phyloP scores from a whole-genome alignment of 78 protist species.

The Dictyostelium firmibasis region DNA sequence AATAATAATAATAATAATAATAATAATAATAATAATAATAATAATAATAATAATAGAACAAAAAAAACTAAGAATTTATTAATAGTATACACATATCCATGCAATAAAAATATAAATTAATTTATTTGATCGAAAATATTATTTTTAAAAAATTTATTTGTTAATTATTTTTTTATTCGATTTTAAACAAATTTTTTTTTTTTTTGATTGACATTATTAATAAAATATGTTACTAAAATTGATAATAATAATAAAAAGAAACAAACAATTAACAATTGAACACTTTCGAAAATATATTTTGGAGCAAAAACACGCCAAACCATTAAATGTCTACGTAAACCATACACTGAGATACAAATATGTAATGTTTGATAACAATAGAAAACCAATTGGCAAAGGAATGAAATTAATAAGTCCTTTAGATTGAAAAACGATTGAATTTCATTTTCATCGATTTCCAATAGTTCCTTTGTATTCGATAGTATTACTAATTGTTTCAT shows the following conservation, averaged over 20 bases:
- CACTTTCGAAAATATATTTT: slow-evolving; percentile 74
- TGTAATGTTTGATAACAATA: slow-evolving; percentile 26
- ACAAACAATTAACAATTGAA: slow-evolving; percentile 24
- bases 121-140: too few species aligned
- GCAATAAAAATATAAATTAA: too few species aligned
- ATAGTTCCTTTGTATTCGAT: neutral
- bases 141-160: too few species aligned
- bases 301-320: slow-evolving; percentile 93
- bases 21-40: too few species aligned
- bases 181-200: neutral
- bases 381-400: neutral
- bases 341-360: slow-evolving; percentile 34
- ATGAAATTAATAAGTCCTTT: slow-evolving; percentile 43
- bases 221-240: neutral
- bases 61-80: too few species aligned
- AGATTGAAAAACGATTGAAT: neutral
- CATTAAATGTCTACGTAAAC: slow-evolving; percentile 87
- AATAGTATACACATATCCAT: too few species aligned
- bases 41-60: too few species aligned
- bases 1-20: too few species aligned
- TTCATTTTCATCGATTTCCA: neutral
- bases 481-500: neutral
- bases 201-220: neutral
- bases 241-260: slow-evolving; percentile 12
- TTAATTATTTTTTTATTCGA: neutral